Evolutionary conservation across 2,329 filamentous ascomycete genomes (phyloP), one percentile per base, ranked within the genome.

Genomic region (Blumeriella jaapii): DNA sequence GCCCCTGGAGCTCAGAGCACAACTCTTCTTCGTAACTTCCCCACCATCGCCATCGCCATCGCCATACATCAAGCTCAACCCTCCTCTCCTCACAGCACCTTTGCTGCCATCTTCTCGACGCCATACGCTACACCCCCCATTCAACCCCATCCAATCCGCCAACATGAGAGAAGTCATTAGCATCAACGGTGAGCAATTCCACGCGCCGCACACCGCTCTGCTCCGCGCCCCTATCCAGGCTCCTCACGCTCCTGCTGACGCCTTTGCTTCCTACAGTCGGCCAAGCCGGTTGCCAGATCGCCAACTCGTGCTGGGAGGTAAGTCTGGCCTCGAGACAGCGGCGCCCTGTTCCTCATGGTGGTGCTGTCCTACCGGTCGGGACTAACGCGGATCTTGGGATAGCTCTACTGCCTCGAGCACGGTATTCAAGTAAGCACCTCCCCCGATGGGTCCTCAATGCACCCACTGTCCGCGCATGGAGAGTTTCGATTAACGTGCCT

Each of bases 241-340:
- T 29, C 29, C 40, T 29, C 26, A 36, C 35, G 18, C 45, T 47
- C 43, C 36, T 50, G 47, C 51, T 45, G 44, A 49, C 44, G 31
- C 31, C 30, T 46, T 32, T 42, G 28, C 35, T 36, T 55, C 48
- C 33, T 59, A 59, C 64, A 98, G 91, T 98, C 74, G 91, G 91
- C 69, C 91, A 98, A 78, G 91, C 91, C 63, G 91, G 91, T 82
- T 96, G 91, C 79, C 91, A 98, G 67, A 98, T 98, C 61, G 91
- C 89, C 70, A 98, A 98, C 74, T 91, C 91, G 57, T 96, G 91
- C 79, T 98, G 91, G 91, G 91, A 98, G 86, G 91, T 98, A 71
- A 71, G 84, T 71, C 59, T 56, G 42, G 40, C 25, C 16, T 29
- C 52, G 36, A 45, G 15, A 23, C 12, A 29, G 19, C 50, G 49